A percentile compares a stretch with the other conserved stretches of the same genome.
Conservation (phyloP, 2,329 filamentous ascomycete genomes). For the Claviceps monticola region DNA sequence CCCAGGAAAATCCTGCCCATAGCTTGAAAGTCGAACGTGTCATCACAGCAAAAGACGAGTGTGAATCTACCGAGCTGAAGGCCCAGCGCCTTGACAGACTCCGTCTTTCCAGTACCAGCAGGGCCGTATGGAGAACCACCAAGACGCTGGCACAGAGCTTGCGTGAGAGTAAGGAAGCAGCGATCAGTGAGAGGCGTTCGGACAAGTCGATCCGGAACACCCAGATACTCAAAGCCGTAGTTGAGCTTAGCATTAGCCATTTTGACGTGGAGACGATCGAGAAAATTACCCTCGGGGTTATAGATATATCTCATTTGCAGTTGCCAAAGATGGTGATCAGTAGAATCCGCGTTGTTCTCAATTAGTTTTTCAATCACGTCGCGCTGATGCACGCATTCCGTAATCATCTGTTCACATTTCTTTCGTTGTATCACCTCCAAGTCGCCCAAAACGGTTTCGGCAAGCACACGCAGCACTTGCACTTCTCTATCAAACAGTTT, state of each 20-base stretch:
- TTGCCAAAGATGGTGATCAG: conserved; percentile 82
- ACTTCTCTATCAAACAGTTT: conserved; percentile 70
- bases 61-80: conserved; percentile 95
- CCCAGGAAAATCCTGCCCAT: conserved; percentile 99
- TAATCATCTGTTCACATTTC: conserved; percentile 97
- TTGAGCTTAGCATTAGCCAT: conserved; percentile 94
- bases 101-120: conserved; percentile 95
- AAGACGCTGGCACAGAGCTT: conserved; percentile 85
- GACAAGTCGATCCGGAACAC: conserved; percentile 90
- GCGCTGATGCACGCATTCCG: conserved; percentile 94
- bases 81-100: conserved; percentile 96
- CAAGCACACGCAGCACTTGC: conserved; percentile 71
- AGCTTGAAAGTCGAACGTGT: conserved; percentile 98
- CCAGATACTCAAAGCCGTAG: conserved; percentile 97
- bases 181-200: conserved; percentile 93
- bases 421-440: conserved; percentile 77
- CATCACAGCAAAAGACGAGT: conserved; percentile 97
- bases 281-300: conserved; percentile 61
- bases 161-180: conserved; percentile 94
- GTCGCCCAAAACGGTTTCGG: conserved; percentile 79
- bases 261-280: conserved; percentile 74
- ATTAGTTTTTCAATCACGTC: conserved; percentile 84
- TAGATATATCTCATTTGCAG: conserved; percentile 97
- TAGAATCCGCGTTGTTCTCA: conserved; percentile 55
- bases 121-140: conserved; percentile 96